phyloP scores from a whole-genome alignment of 169 alveolate species.

The Neospora caninum region DNA sequence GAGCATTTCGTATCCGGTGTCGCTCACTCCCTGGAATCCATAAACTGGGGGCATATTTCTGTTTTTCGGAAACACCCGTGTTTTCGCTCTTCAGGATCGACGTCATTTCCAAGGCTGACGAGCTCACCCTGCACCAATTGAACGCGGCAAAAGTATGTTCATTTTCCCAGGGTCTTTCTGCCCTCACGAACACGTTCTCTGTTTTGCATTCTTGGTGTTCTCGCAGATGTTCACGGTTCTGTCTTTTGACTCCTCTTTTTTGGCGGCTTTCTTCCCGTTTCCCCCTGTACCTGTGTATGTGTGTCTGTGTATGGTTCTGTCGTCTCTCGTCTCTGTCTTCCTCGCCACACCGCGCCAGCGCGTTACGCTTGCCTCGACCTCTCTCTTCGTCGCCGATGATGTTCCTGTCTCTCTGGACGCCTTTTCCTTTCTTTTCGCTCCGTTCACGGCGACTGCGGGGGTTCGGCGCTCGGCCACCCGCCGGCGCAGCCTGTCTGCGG shows the following conservation, averaged over 20 bases:
- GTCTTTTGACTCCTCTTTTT: not conserved
- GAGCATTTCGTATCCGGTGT: too few relatives aligned
- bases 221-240: not conserved
- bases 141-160: not conserved
- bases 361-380: too few relatives aligned
- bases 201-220: not conserved
- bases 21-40: too few relatives aligned
- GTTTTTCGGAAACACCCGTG: too few relatives aligned
- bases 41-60: too few relatives aligned
- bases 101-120: slow-evolving; percentile 31
- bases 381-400: too few relatives aligned
- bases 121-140: not conserved
- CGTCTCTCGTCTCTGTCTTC: not conserved
- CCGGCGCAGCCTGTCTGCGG: too few relatives aligned
- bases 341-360: too few relatives aligned
- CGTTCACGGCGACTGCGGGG: too few relatives aligned
- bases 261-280: not conserved
- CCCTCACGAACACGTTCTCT: not conserved
- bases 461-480: too few relatives aligned
- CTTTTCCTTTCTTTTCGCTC: too few relatives aligned
- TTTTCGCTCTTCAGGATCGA: slow-evolving; percentile 3
- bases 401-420: too few relatives aligned
- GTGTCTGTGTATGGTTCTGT: not conserved
- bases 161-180: not conserved
- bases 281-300: not conserved